These are phyloP conservation scores for Coemansia umbellata DNA, from an alignment of 192 early-diverging fungal genomes.

Conservation along the genomic window DNA sequence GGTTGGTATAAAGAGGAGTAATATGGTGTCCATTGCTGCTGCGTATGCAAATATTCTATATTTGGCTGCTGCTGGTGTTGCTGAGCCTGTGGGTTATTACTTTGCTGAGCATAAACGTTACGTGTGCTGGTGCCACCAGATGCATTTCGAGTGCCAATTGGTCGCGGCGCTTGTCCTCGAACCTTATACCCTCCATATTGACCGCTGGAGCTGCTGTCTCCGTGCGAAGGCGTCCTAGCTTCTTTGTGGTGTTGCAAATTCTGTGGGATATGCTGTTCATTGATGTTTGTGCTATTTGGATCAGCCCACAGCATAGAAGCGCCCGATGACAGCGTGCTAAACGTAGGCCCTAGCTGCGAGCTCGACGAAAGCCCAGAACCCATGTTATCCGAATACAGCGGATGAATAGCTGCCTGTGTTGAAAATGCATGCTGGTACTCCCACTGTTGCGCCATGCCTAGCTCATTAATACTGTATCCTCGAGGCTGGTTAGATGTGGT, in stretches of 20 bases:
- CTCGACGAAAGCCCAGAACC: conserved; percentile 1
- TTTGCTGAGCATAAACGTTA: conserved; percentile 1
- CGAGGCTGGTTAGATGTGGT: neutral
- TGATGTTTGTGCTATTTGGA: neutral
- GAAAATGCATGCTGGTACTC: neutral
- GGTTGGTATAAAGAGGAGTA: conserved; percentile 8
- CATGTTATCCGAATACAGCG: conserved; percentile 5
- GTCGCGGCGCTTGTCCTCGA: conserved; percentile 10
- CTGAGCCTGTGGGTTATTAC: neutral
- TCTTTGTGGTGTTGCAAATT: neutral
- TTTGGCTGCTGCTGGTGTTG: neutral
- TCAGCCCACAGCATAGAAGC: conserved; percentile 33
- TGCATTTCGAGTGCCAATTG: conserved; percentile 35
- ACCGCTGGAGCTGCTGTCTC: too few relatives aligned
- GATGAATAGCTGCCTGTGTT: neutral
- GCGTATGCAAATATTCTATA: neutral
- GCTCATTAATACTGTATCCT: neutral
- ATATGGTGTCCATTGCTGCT: conserved; percentile 14
- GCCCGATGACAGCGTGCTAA: conserved; percentile 21
- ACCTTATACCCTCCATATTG: neutral
- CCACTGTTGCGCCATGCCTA: neutral
- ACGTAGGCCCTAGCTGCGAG: neutral
- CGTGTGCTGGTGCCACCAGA: conserved; percentile 4
- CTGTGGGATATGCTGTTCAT: neutral
- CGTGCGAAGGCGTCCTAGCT: conserved; percentile 13